A percentile compares a stretch with the other conserved stretches of the same genome.
Conservation (phyloP, 148 eudicot genomes). For the Heliosperma pusillum region DNA sequence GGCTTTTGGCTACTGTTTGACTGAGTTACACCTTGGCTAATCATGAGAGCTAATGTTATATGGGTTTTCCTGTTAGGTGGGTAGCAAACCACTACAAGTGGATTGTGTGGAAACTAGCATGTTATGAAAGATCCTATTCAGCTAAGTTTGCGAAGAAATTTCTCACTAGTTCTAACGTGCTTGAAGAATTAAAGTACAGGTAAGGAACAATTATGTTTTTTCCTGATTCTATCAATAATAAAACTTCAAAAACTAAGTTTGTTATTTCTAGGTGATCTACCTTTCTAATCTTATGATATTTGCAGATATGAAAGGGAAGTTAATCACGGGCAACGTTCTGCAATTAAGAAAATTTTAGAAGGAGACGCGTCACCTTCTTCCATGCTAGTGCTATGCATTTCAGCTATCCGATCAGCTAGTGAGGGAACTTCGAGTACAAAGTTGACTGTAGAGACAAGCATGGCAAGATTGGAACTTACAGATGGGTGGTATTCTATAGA, state of each 20-base stretch:
- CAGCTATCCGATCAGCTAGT: constrained; percentile 39
- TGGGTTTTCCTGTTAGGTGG: constrained; percentile 54
- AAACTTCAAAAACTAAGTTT: constrained; percentile 5
- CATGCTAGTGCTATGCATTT: constrained; percentile 72
- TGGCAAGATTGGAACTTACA: constrained; percentile 59
- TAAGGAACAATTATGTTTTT: constrained; percentile 11
- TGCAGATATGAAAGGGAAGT: constrained; percentile 92
- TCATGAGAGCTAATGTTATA: constrained; percentile 12
- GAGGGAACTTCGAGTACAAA: constrained; percentile 30
- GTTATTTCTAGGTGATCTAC: background rate
- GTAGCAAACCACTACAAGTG: constrained; percentile 94
- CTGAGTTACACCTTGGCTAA: constrained; percentile 4
- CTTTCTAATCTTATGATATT: constrained; percentile 9
- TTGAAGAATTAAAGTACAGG: constrained; percentile 90
- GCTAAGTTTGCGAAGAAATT: constrained; percentile 42
- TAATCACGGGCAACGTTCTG: constrained; percentile 87
- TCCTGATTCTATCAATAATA: background rate
- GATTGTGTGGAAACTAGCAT: constrained; percentile 97
- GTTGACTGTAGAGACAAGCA: constrained; percentile 28
- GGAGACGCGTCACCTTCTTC: constrained; percentile 89
- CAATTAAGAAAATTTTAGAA: constrained; percentile 77
- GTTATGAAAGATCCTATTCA: constrained; percentile 79
- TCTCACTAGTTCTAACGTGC: constrained; percentile 56
- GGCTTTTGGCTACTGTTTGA: constrained; percentile 6
- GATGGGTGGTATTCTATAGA: constrained; percentile 91